phyloP scores from a whole-genome alignment of 768 basidiomycete species.

The Lactarius akahatsu region DNA sequence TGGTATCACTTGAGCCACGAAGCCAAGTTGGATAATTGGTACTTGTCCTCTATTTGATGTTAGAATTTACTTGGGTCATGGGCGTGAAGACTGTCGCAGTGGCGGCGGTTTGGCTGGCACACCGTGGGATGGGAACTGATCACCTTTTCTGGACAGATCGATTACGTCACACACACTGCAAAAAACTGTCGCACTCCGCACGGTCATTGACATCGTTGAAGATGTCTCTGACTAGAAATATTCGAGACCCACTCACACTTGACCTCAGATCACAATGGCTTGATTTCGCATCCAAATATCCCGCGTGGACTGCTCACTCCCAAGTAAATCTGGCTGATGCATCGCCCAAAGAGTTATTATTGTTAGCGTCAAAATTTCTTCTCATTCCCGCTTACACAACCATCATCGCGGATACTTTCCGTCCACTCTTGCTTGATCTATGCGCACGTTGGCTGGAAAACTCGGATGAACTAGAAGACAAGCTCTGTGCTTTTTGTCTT shows the following conservation, averaged over 20 bases:
- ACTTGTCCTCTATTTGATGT: background rate
- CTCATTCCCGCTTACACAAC: constrained; percentile 61
- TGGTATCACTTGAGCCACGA: too few species aligned
- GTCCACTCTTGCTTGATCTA: constrained; percentile 77
- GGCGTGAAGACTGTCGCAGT: too few species aligned
- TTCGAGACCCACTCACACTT: constrained; percentile 22
- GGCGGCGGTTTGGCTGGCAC: too few species aligned
- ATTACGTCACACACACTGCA: background rate
- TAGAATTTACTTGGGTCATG: background rate
- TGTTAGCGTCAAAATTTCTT: constrained; percentile 58
- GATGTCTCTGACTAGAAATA: constrained; percentile 13
- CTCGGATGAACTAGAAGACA: constrained; percentile 47
- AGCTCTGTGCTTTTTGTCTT: constrained; percentile 58
- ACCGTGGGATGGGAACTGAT: background rate
- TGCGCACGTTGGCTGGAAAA: constrained; percentile 79
- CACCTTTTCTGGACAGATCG: background rate
- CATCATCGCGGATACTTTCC: constrained; percentile 60
- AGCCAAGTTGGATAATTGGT: background rate
- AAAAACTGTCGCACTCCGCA: background rate
- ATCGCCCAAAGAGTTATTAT: constrained; percentile 23
- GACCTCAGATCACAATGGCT: constrained; percentile 18
- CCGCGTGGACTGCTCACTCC: constrained; percentile 2
- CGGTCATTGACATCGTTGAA: background rate
- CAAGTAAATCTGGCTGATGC: constrained; percentile 1
- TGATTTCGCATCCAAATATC: constrained; percentile 12